phyloP scores from a whole-genome alignment of 106 monocot species.

The Dioscorea alata region DNA sequence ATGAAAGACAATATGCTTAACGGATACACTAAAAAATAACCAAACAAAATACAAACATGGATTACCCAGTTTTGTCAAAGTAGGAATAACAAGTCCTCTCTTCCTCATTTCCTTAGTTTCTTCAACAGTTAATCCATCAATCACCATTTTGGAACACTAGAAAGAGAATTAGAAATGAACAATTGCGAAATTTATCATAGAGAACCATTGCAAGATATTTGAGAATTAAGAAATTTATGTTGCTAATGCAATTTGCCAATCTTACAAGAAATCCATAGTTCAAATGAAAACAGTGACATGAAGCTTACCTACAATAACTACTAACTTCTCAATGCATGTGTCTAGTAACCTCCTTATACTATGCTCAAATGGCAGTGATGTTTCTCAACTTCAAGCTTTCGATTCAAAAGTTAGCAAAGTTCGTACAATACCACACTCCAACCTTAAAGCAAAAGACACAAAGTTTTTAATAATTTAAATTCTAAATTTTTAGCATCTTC shows the following conservation, averaged over 20 bases:
- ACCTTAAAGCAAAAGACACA: no score
- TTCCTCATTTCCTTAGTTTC: constrained; percentile 97
- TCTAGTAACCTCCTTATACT: constrained; percentile 98
- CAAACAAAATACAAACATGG: neutral
- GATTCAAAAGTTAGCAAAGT: no score
- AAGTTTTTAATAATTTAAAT: no score
- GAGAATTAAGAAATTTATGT: neutral
- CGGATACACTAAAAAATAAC: neutral
- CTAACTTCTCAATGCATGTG: constrained; percentile 97
- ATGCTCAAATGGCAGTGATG: no score
- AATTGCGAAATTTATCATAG: no score
- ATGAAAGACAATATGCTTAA: neutral
- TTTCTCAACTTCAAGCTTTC: no score
- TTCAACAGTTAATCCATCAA: constrained; percentile 77
- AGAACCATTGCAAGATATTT: constrained; percentile 98
- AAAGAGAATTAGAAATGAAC: no score
- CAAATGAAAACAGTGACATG: neutral
- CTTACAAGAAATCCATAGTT: no score
- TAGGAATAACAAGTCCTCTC: constrained; percentile 66
- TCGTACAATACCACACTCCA: no score
- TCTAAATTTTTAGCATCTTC: no score
- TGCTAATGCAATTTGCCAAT: no score
- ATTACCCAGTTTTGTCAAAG: constrained; percentile 85
- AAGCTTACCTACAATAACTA: constrained; percentile 78
- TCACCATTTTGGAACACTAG: constrained; percentile 76